Conservation (phyloP, 306 rosid species). For the Pterocarpus macrocarpus region DNA sequence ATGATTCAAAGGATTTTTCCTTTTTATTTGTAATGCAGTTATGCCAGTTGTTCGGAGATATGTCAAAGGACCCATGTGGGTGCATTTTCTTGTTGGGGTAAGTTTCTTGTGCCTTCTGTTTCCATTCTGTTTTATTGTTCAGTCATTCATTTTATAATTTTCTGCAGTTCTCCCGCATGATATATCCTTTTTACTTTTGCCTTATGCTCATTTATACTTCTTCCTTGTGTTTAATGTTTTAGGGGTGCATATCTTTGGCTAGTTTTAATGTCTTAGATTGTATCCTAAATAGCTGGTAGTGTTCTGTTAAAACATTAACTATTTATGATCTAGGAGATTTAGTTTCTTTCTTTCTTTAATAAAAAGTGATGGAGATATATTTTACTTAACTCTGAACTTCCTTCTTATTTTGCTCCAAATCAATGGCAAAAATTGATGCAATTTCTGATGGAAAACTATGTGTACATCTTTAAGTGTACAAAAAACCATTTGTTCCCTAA, state of each 20-base stretch:
- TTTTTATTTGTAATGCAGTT: constrained; percentile 63
- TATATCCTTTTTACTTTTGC: constrained; percentile 11
- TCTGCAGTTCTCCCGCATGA: neutral
- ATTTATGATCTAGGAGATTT: constrained; percentile 13
- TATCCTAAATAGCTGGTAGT: constrained; percentile 1
- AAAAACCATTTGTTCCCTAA: constrained; percentile 2
- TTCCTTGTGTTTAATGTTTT: constrained; percentile 15
- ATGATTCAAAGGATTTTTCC: constrained; percentile 7
- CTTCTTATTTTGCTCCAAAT: constrained; percentile 25
- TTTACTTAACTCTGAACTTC: constrained; percentile 1
- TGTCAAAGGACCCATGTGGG: constrained; percentile 93
- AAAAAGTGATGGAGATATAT: neutral
- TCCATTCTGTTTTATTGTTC: neutral
- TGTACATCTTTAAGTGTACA: neutral
- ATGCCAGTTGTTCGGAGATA: constrained; percentile 78
- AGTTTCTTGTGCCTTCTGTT: constrained; percentile 52
- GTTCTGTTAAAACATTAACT: constrained; percentile 24
- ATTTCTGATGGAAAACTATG: neutral
- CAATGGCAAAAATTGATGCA: constrained; percentile 5
- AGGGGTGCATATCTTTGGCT: constrained; percentile 8
- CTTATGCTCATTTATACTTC: constrained; percentile 14
- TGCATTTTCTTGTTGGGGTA: constrained; percentile 93
- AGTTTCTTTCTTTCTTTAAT: constrained; percentile 1
- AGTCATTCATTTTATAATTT: neutral
- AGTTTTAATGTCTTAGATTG: constrained; percentile 26